Base-by-base conservation (phyloP, 139 green algal genomes). In the Chlamydomonas sp. region DNA sequence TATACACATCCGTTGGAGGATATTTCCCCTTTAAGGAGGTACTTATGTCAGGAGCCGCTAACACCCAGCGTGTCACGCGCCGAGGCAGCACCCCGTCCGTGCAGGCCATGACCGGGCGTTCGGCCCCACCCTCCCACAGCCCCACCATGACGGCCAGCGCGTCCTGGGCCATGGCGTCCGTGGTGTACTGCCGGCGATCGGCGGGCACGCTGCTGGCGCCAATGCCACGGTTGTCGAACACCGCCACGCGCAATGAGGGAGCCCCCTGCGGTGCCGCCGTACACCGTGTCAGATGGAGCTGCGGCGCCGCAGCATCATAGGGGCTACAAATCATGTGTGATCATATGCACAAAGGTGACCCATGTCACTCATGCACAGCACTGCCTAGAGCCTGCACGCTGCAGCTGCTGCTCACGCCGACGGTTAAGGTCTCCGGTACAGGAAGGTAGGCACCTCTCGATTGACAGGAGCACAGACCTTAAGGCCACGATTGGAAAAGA, bases 201-300 rank as follows among this genome's bases (percentile, higher is more conserved):
- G 15, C 15, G 1, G 92, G 93, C 3, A 49, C 85, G 84, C 74
- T 88, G 85, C 90, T 95, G 60, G 68, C 73, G 31, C 94, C 94
- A 2, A 96, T 90, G 5, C 94, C 94, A 18, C 94, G 84, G 83
- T 96, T 96, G 87, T 96, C 94, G 58, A 95, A 31, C 14, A 94
- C 57, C 7, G 84, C 88, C 10, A 92, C 83, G 10, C 90, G 61
- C 71, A 93, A 49, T 49, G 31, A 49, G 31, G 31, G 31, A 49
- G 31, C 31, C 31, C 31, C 31, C 31, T 49, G 31, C 31, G 31
- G 31, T 49, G 31, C 31, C 31, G 31, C 31, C 31, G 31, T 49
- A 3, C 5, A 58, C 80, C 6, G 80, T 57, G 20, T 18, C 49
- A 66, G 78, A 69, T 12, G 20, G 3, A 20, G 6, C 1, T 18